Base-by-base conservation (phyloP, 257 asterid genomes). In the Verbascum thapsus region DNA sequence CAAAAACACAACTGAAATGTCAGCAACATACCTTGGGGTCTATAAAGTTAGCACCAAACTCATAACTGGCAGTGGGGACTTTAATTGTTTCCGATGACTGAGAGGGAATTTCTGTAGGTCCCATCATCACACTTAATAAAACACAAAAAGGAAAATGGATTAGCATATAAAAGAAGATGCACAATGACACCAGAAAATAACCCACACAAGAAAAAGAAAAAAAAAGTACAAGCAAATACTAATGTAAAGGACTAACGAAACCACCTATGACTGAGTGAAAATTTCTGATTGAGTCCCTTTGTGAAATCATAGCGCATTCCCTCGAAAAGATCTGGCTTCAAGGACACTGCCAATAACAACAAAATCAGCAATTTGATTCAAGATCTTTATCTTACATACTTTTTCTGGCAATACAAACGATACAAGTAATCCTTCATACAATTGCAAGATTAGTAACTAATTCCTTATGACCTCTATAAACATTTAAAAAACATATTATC, bases 71-170 rank as follows among this genome's bases (percentile, higher is more conserved):
- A 17, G 92, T 81, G 53, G 99, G 96, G 20, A 94, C 67, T 77
- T 94, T 94, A 56, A 94, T 85, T 1, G 81, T 69, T 73, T 94
- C 98, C 35, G 98, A 19, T 60, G 98, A 87, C 83, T 88, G 99
- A 17, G 95, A 76, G 63, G 99, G 98, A 76, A 94, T 68, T 62
- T 90, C 99, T 1, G 96, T 85, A 35, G 98, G 95, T 18, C 99
- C 99, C 97, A 90, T 90, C 78, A 87, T 77, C 65, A 94, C 85
- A 64, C 99, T 94, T 62, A 76, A 19, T 48, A 53, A 44, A 35
- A 62, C n/a, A 58, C 23, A 35, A 38, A 63, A 30, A 52, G 20
- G 10, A 51, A 43, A 18, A 9, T 5, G 22, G 8, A 58, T 53
- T 40, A 68, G 50, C 32, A 26, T 26, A 1, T 26, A 26, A 62